phyloP scores from a whole-genome alignment of 2,329 filamentous ascomycete species.

The Diatrype stigma region DNA sequence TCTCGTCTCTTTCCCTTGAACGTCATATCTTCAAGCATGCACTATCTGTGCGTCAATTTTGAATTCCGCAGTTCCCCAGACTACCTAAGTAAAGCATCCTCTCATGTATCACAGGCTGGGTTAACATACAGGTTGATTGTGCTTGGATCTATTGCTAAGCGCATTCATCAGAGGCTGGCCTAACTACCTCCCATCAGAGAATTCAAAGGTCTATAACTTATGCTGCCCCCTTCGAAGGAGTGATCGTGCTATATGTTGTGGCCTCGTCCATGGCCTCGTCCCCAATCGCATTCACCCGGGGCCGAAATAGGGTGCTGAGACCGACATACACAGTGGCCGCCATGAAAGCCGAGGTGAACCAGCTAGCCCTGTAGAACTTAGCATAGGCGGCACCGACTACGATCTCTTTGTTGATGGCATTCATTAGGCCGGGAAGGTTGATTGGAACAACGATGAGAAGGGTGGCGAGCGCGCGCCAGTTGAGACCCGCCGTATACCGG shows the following conservation, averaged over 20 bases:
- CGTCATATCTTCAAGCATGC: too few relatives aligned
- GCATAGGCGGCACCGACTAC: neutral
- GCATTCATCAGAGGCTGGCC: too few relatives aligned
- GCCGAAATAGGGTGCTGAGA: neutral
- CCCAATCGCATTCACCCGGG: neutral
- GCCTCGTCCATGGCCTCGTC: neutral
- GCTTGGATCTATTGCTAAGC: too few relatives aligned
- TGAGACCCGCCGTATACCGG: constrained; percentile 2
- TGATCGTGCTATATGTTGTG: neutral
- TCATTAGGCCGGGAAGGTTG: constrained; percentile 2
- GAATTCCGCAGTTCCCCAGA: too few relatives aligned
- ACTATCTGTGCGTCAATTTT: too few relatives aligned
- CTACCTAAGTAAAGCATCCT: too few relatives aligned
- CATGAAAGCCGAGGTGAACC: constrained; percentile 4
- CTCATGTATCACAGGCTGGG: too few relatives aligned
- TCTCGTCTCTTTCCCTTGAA: too few relatives aligned
- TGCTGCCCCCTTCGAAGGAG: neutral
- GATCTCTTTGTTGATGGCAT: constrained; percentile 2
- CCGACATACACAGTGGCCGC: constrained; percentile 2
- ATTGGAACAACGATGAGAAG: constrained; percentile 5
- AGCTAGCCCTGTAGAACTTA: constrained; percentile 5
- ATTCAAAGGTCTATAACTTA: too few relatives aligned
- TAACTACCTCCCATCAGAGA: too few relatives aligned
- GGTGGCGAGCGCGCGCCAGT: constrained; percentile 6
- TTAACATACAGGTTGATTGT: too few relatives aligned